phyloP scores from a whole-genome alignment of 164 flowering plant species.

The Chloranthus sessilifolius region DNA sequence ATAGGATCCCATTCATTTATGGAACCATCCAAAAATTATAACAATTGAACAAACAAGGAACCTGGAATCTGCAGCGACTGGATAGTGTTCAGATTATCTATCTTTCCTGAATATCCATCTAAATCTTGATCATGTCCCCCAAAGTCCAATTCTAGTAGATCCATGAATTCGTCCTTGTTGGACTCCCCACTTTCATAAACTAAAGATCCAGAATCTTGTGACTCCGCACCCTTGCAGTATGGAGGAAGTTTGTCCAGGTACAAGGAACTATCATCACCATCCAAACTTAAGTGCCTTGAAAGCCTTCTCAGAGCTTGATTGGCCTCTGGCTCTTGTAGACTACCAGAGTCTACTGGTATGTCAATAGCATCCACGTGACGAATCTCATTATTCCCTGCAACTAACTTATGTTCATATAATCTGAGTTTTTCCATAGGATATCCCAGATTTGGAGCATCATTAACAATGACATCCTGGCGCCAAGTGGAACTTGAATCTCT shows the following conservation, averaged over 20 bases:
- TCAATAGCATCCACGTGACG: slow-evolving; percentile 11
- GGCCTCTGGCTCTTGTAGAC: slow-evolving; percentile 30
- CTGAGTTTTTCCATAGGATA: slow-evolving; percentile 32
- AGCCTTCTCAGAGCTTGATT: slow-evolving; percentile 43
- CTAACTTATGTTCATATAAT: slow-evolving; percentile 31
- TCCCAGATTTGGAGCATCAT: slow-evolving; percentile 29
- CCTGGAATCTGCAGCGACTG: slow-evolving; percentile 11
- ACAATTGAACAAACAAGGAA: too few species aligned
- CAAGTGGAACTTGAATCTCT: slow-evolving; percentile 32
- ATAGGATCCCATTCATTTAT: too few species aligned
- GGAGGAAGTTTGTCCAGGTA: slow-evolving; percentile 20
- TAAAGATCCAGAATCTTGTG: slow-evolving; percentile 20
- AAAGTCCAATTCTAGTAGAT: slow-evolving; percentile 6
- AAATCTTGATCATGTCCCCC: neutral
- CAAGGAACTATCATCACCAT: slow-evolving; percentile 29
- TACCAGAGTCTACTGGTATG: slow-evolving; percentile 15
- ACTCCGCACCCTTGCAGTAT: slow-evolving; percentile 21
- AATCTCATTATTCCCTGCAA: slow-evolving; percentile 18
- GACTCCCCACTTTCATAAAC: slow-evolving; percentile 8
- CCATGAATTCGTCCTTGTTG: slow-evolving; percentile 6
- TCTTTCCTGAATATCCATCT: slow-evolving; percentile 2
- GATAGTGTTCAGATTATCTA: neutral
- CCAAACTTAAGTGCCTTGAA: slow-evolving; percentile 62
- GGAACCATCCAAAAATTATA: too few species aligned
- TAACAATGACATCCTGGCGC: slow-evolving; percentile 31